Conservation (phyloP, 1,139 yeast species). For the Magnusiomyces magnusii region DNA sequence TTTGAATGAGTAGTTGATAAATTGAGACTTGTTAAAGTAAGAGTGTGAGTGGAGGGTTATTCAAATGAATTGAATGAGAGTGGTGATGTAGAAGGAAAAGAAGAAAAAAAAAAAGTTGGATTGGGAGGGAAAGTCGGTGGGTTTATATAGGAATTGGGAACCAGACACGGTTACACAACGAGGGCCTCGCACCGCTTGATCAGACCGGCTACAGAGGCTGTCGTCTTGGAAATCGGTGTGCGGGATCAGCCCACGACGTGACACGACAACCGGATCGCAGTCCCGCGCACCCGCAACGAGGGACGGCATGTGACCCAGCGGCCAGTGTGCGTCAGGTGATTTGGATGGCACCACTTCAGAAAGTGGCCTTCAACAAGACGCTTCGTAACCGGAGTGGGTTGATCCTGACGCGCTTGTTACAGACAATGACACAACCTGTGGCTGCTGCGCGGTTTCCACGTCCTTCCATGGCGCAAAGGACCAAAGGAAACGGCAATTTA, state of each 20-base stretch:
- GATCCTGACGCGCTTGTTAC: no score
- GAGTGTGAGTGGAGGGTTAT: background rate
- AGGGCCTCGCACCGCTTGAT: background rate
- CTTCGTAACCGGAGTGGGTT: background rate
- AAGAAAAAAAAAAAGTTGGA: slow-evolving; percentile 4
- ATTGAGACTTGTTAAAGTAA: background rate
- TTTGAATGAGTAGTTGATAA: slow-evolving; percentile 11
- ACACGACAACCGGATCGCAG: background rate
- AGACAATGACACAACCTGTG: no score
- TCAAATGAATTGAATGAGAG: background rate
- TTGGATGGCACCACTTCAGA: background rate
- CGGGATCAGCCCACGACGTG: no score
- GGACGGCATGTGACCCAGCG: no score
- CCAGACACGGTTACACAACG: background rate
- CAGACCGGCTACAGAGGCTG: background rate
- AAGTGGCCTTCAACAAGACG: no score
- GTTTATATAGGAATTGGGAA: slow-evolving; percentile 9
- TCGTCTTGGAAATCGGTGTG: no score
- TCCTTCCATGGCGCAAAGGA: background rate
- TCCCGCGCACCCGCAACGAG: background rate
- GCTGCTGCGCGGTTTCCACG: no score
- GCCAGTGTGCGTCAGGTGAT: no score
- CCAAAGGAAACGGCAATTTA: no score
- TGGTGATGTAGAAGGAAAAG: slow-evolving; percentile 1
- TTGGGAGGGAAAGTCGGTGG: slow-evolving; percentile 7